Percentiles rank a stretch among this genome's conserved stretches.
Conservation (phyloP, 2,329 filamentous ascomycete genomes). For the Colletotrichum sp. region DNA sequence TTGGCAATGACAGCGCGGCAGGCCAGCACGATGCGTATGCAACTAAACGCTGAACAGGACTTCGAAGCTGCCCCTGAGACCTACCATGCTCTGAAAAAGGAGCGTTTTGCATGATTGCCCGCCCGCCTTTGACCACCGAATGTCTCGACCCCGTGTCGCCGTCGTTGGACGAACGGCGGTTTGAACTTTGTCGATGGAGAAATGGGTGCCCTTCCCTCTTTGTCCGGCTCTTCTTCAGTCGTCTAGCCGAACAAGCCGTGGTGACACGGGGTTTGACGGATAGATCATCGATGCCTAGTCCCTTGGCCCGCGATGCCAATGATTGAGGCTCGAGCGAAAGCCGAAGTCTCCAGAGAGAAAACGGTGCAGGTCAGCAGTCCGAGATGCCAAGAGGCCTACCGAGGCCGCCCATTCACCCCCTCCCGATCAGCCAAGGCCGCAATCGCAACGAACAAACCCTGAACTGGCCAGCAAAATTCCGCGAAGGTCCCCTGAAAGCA, state of each 20-base stretch:
- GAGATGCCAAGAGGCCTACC: neutral
- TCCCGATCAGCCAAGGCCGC: neutral
- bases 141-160: neutral
- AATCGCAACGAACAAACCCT: neutral
- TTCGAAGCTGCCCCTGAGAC: neutral
- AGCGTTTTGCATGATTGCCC: neutral
- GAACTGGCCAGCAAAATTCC: neutral
- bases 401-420: neutral
- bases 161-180: neutral
- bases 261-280: neutral
- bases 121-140: neutral
- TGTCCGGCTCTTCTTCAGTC: neutral
- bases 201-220: neutral
- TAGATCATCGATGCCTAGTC: constrained; percentile 6
- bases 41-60: neutral
- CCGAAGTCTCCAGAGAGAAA: neutral
- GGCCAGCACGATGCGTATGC: neutral
- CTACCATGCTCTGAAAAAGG: neutral
- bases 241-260: neutral
- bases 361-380: neutral
- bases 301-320: constrained; percentile 17
- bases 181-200: neutral
- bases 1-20: neutral
- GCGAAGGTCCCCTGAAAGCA: neutral
- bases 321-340: constrained; percentile 10